These are phyloP conservation scores for Pythium aristosporum DNA, from an alignment of 352 stramenopile species.

Conservation along the genomic window DNA sequence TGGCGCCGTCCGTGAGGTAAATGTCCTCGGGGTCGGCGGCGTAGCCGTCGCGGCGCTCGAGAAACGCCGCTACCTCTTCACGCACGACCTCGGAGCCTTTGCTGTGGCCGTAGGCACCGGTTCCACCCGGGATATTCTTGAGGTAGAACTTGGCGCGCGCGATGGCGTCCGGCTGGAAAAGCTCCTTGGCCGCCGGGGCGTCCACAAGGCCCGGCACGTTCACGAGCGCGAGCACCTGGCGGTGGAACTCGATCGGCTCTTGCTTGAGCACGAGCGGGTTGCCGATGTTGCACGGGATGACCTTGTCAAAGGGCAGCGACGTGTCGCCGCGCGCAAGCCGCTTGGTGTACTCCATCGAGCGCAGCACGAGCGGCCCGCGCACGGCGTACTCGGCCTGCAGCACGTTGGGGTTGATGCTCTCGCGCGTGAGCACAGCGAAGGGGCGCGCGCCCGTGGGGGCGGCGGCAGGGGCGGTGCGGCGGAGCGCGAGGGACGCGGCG, in stretches of 20 bases:
- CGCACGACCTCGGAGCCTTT: conserved; percentile 88
- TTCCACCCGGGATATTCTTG: conserved; percentile 81
- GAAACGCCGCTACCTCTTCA: conserved; percentile 90
- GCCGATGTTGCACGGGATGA: conserved; percentile 98
- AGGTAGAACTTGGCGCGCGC: conserved; percentile 88
- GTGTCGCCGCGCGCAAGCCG: conserved; percentile 60
- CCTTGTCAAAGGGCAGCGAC: conserved; percentile 89
- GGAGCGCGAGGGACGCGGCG: conserved; percentile 9
- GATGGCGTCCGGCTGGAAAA: conserved; percentile 89
- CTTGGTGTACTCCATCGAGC: conserved; percentile 73
- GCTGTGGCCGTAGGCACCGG: conserved; percentile 92
- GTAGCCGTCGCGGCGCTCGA: conserved; percentile 88
- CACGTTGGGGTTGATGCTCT: conserved; percentile 80
- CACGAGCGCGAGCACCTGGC: conserved; percentile 91
- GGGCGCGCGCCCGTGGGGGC: conserved; percentile 26
- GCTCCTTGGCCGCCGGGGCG: conserved; percentile 62
- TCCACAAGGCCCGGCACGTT: conserved; percentile 89
- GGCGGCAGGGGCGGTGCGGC: conserved; percentile 8
- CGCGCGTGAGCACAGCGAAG: conserved; percentile 72
- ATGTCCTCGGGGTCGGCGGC: conserved; percentile 93
- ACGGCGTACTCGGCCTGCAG: conserved; percentile 88
- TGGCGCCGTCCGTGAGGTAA: conserved; percentile 97
- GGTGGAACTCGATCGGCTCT: conserved; percentile 92
- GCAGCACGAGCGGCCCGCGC: conserved; percentile 82
- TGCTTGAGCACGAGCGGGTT: conserved; percentile 97